Base-by-base conservation (phyloP, 345 rosid genomes). In the Laguncularia racemosa region DNA sequence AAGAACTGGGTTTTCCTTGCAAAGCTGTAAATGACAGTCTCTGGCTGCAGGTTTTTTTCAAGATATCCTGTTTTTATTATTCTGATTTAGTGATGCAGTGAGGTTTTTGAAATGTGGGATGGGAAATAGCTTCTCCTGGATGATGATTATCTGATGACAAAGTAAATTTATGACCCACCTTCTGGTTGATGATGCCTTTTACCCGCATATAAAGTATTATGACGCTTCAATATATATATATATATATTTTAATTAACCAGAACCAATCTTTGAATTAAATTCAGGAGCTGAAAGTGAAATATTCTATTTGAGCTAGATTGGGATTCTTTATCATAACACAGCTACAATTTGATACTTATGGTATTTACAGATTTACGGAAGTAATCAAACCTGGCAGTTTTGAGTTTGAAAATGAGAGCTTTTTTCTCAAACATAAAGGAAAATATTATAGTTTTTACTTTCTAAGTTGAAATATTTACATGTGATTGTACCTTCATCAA, bases 21-120 rank as follows among this genome's bases (percentile, higher is more conserved):
- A 89, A 86, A 78, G 95, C 98, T 47, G 83, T 89, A 65, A 92
- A 92, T 50, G 97, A 92, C 75, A 91, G 95, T 73, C 95, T 92
- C 60, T 92, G 98, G 98, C 73, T 92, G 63, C 98, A 92, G 96
- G 96, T 92, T 66, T 74, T 63, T 61, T 28, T 53, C 59, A 46
- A 44, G 46, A 55, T 56, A 56, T 54, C 28, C 63, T 67, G 53
- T 46, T 46, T 73, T 56, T 65, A 44, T 20, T 21, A 46, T 46
- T 48, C 58, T 33, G 9, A 20, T 62, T 46, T 65, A 20, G 53
- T 61, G 47, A 53, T 60, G 38, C 33, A 33, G 17, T 52, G 20
- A 61, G 9, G 4, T 33, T 33, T 33, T 33, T 33, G 40, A 33
- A 33, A 26, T 40, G 14, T 55, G 44, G 46, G 52, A 18, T 20